These are phyloP conservation scores for Sclerotinia sclerotiorum DNA, from an alignment of 2,329 filamentous ascomycete species.

Conservation along the genomic window DNA sequence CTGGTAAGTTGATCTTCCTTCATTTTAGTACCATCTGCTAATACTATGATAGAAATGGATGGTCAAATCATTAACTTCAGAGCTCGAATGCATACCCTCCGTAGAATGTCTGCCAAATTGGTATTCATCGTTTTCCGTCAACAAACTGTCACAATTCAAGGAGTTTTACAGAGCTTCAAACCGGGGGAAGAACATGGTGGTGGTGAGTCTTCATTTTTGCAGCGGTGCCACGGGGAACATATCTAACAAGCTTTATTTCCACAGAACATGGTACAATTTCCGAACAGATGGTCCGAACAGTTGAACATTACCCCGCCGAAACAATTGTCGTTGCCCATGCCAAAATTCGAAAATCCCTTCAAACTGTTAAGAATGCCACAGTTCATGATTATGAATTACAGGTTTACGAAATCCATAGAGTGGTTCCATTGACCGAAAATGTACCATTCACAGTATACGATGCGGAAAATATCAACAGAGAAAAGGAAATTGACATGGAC, in stretches of 20 bases:
- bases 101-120: conserved; percentile 77
- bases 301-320: conserved; percentile 77
- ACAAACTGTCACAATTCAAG: conserved; percentile 79
- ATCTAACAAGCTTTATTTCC: background rate
- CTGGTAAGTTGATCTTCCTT: conserved; percentile 27
- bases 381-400: conserved; percentile 75
- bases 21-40: conserved; percentile 2
- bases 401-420: conserved; percentile 64
- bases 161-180: conserved; percentile 57
- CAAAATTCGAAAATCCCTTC: conserved; percentile 68
- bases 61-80: conserved; percentile 52
- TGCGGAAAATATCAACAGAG: conserved; percentile 59
- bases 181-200: conserved; percentile 28
- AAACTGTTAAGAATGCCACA: conserved; percentile 72
- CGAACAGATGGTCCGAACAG: conserved; percentile 80
- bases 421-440: conserved; percentile 59
- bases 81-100: conserved; percentile 73
- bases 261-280: conserved; percentile 48
- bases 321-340: conserved; percentile 76
- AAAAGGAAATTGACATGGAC: conserved; percentile 55
- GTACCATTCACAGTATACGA: conserved; percentile 70
- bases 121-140: conserved; percentile 87
- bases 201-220: conserved; percentile 31
- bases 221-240: background rate
- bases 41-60: conserved; percentile 31